These are phyloP conservation scores for Ricinus communis DNA, from an alignment of 345 rosid genomes.

Conservation along the genomic window DNA sequence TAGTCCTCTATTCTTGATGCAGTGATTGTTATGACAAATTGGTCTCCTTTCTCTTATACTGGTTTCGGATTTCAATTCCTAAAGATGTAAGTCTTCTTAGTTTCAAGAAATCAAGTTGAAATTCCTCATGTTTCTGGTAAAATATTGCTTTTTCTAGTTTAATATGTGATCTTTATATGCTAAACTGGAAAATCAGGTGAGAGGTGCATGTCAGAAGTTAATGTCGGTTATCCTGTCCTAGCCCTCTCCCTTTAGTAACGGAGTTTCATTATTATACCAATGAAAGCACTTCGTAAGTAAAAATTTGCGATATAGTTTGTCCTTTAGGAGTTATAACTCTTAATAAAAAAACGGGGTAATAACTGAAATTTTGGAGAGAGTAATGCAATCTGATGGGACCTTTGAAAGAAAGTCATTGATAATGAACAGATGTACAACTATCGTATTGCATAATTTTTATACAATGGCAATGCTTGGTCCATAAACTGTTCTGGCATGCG, in stretches of 20 bases:
- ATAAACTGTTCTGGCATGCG: too few species aligned
- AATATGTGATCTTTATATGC: neutral
- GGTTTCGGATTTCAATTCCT: constrained; percentile 72
- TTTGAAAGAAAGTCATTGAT: too few species aligned
- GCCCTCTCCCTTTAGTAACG: neutral
- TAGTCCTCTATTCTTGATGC: constrained; percentile 28
- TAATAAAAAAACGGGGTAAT: too few species aligned
- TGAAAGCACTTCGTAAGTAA: too few species aligned
- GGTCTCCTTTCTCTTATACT: constrained; percentile 78
- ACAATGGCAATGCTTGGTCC: too few species aligned
- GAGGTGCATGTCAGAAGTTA: neutral
- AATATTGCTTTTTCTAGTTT: neutral
- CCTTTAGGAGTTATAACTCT: too few species aligned
- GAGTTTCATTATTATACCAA: too few species aligned
- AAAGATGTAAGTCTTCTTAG: constrained; percentile 40
- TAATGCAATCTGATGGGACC: too few species aligned
- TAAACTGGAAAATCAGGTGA: neutral
- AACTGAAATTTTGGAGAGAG: neutral
- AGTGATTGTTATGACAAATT: constrained; percentile 75
- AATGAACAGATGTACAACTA: too few species aligned
- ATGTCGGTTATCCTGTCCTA: neutral
- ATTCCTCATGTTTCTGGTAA: neutral
- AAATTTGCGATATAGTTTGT: too few species aligned
- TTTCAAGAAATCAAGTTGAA: neutral
- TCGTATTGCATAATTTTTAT: too few species aligned